Evolutionary conservation across 2,329 filamentous ascomycete genomes (phyloP), one percentile per base, ranked within the genome.

Genomic region (Myriosclerotinia scirpicola): DNA sequence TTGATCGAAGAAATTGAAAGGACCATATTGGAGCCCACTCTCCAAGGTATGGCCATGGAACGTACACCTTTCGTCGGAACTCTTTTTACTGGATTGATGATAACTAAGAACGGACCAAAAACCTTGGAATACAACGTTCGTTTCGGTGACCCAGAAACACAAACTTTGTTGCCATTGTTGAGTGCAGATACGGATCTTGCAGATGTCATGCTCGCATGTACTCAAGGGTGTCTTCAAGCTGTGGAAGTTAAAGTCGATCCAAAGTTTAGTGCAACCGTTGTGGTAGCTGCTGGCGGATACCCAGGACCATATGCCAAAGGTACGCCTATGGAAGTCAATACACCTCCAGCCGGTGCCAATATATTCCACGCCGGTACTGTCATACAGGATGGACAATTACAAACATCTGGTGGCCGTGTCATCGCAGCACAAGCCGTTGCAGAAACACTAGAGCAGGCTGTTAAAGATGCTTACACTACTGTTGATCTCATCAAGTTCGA

Each of bases 301-400:
- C 95, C 95, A 6, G 91, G 89, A 65, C 82, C 86, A 1, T 98
- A 98, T 77, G 84, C 86, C 63, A 97, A 96, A 81, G 93, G 92
- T 65, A 90, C 80, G 54, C 81, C 78, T 71, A 90, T 84, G 78
- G 78, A 76, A 61, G 80, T 90, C 14, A 75, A 77, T 22, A 72
- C 76, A 34, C 80, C 80, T 65, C 81, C 79, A 61, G 70, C 77
- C 2, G 82, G 79, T 80, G 89, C 85, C 69, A 87, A 90, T 69
- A 86, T 97, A 69, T 99, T 99, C 86, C 95, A 99, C 76, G 95
- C 95, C 6, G 95, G 95, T 38, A 99, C 95, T 3, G 84, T 84
- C 50, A 77, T 92, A 20, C 81, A 85, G 12, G 84, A 87, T 46
- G 81, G 80, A 22, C 82, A 87, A 69, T 82, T 98, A 26, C 84